phyloP scores from a whole-genome alignment of 768 basidiomycete species.

The Boletus subcaerulescens region DNA sequence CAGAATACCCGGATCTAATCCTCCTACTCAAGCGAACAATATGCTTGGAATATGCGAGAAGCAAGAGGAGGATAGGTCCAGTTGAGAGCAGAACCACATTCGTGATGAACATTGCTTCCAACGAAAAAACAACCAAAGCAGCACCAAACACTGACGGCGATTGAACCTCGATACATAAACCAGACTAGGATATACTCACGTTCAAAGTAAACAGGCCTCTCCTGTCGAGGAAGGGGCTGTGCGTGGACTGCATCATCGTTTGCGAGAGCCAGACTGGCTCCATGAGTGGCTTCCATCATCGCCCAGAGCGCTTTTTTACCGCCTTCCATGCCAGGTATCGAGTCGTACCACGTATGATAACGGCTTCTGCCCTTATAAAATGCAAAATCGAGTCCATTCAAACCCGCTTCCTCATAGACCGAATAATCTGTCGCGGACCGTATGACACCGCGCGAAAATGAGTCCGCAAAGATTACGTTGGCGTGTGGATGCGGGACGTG shows the following conservation, averaged over 20 bases:
- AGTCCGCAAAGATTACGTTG: slow-evolving; percentile 66
- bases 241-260: slow-evolving; percentile 37
- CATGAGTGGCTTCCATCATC: slow-evolving; percentile 68
- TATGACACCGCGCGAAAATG: slow-evolving; percentile 61
- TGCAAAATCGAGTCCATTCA: slow-evolving; percentile 75
- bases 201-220: slow-evolving; percentile 66
- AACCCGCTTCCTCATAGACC: slow-evolving; percentile 54
- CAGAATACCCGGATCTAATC: slow-evolving; percentile 11
- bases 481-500: slow-evolving; percentile 67
- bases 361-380: slow-evolving; percentile 72
- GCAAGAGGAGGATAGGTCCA: slow-evolving; percentile 55
- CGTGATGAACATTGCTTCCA: slow-evolving; percentile 47
- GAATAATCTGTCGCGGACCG: slow-evolving; percentile 73
- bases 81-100: slow-evolving; percentile 60
- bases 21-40: slow-evolving; percentile 21
- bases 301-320: slow-evolving; percentile 64
- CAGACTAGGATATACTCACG: slow-evolving; percentile 39
- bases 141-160: slow-evolving; percentile 53
- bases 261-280: slow-evolving; percentile 53
- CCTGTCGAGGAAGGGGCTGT: slow-evolving; percentile 22
- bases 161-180: background rate
- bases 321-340: slow-evolving; percentile 56
- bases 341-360: slow-evolving; percentile 77
- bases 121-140: slow-evolving; percentile 52
- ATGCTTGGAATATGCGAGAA: slow-evolving; percentile 40